Evolutionary conservation across 2,329 filamentous ascomycete genomes (phyloP).

Genomic region (Ascochyta clinopodiicola): DNA sequence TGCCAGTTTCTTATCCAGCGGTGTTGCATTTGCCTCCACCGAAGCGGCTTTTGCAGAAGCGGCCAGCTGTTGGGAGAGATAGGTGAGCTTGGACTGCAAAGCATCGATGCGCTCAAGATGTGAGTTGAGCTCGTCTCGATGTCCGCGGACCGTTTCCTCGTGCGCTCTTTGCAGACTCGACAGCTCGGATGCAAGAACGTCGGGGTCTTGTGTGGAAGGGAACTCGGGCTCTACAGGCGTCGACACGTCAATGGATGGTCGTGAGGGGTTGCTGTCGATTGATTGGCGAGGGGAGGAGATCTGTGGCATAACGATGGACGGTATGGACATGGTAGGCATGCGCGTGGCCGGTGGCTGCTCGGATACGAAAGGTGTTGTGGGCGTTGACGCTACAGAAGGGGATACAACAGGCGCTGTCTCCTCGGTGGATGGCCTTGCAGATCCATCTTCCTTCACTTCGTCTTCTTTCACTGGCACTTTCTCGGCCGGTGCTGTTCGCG

Average conservation of each 20-base stretch:
- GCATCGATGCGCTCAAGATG: slow-evolving; percentile 92
- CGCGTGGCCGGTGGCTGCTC: slow-evolving; percentile 47
- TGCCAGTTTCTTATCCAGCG: slow-evolving; percentile 75
- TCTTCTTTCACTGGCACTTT: slow-evolving; percentile 22
- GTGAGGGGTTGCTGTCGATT: slow-evolving; percentile 40
- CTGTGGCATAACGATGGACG: slow-evolving; percentile 40
- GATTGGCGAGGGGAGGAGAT: slow-evolving; percentile 42
- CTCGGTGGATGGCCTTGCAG: slow-evolving; percentile 39
- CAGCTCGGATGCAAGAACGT: slow-evolving; percentile 53
- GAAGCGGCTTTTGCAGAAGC: slow-evolving; percentile 76
- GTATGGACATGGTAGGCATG: slow-evolving; percentile 40
- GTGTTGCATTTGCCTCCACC: slow-evolving; percentile 31
- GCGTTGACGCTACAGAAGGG: slow-evolving; percentile 20
- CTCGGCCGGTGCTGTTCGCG: slow-evolving; percentile 17
- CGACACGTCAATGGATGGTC: slow-evolving; percentile 38
- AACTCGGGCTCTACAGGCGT: slow-evolving; percentile 44
- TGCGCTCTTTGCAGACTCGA: slow-evolving; percentile 58
- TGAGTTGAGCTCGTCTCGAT: slow-evolving; percentile 81
- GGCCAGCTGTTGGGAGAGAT: slow-evolving; percentile 79
- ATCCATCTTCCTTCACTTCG: slow-evolving; percentile 17
- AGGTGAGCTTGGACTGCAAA: slow-evolving; percentile 87
- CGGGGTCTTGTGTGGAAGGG: slow-evolving; percentile 30
- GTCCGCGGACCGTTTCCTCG: slow-evolving; percentile 61
- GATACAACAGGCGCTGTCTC: slow-evolving; percentile 15
- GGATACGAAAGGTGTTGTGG: slow-evolving; percentile 30